phyloP scores from a whole-genome alignment of 257 asterid genomes.

The Haberlea rhodopensis region DNA sequence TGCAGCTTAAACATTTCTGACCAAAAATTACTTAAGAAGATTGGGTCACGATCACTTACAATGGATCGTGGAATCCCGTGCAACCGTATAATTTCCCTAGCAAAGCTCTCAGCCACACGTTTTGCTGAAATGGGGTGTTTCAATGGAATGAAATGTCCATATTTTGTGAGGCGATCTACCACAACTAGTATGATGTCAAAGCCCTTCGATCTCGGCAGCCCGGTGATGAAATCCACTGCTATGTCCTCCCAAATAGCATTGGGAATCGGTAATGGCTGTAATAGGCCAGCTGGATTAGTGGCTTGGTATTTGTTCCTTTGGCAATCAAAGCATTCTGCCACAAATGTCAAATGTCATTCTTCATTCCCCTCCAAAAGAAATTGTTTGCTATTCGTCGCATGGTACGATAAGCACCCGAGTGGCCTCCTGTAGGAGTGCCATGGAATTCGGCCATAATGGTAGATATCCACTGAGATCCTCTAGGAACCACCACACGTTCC shows the following conservation, averaged over 20 bases:
- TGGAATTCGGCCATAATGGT: background rate
- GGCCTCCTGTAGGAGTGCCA: background rate
- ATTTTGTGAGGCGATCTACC: background rate
- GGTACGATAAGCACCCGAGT: slow-evolving; percentile 7
- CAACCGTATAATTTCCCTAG: slow-evolving; percentile 1
- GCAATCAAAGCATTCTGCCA: too few relatives aligned
- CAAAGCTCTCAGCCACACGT: background rate
- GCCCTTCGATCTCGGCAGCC: background rate
- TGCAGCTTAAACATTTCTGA: too few relatives aligned
- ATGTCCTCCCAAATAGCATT: background rate
- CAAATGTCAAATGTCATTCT: too few relatives aligned
- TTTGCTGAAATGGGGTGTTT: background rate
- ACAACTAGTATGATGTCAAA: background rate
- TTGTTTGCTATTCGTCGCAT: background rate
- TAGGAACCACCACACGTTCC: background rate
- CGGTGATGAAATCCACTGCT: background rate
- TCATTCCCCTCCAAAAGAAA: too few relatives aligned
- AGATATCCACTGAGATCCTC: background rate
- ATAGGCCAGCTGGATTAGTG: too few relatives aligned
- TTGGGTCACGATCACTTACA: too few relatives aligned
- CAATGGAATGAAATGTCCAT: background rate
- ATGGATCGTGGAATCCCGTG: background rate
- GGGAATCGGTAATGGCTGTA: too few relatives aligned
- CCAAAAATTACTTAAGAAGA: too few relatives aligned
- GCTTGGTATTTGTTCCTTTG: too few relatives aligned